Conservation (phyloP, 2,329 filamentous ascomycete species). For the Zymoseptoria crescenta region DNA sequence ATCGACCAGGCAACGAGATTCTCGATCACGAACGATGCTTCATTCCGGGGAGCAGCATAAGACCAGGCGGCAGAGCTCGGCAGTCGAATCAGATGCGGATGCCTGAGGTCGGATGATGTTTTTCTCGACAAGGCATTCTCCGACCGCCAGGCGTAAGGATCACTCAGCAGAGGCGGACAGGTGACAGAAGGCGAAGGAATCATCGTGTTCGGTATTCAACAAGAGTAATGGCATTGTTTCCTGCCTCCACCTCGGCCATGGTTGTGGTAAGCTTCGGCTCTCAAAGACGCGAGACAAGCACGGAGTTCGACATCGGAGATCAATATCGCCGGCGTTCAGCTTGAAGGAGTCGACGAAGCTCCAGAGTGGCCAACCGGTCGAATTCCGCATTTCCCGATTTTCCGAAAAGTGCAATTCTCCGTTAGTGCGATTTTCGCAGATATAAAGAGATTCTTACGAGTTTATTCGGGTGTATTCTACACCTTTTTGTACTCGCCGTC, state of each 20-base stretch:
- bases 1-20: not conserved
- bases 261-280: not conserved
- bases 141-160: not conserved
- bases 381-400: no score
- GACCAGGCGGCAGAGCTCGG: not conserved
- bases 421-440: no score
- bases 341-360: no score
- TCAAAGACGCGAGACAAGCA: not conserved
- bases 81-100: not conserved
- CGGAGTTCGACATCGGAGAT: no score
- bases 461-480: no score
- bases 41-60: not conserved
- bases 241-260: not conserved
- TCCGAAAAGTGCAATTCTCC: no score
- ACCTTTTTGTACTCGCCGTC: no score
- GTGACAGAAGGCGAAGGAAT: not conserved
- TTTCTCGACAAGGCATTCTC: not conserved
- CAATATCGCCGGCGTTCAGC: no score
- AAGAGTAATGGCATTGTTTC: not conserved
- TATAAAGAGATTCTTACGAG: no score
- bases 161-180: not conserved
- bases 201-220: not conserved
- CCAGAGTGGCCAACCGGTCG: no score
- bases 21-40: not conserved
- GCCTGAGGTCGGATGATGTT: not conserved